Conservation (phyloP, 2,329 filamentous ascomycete species). For the Penicillium nordicum region DNA sequence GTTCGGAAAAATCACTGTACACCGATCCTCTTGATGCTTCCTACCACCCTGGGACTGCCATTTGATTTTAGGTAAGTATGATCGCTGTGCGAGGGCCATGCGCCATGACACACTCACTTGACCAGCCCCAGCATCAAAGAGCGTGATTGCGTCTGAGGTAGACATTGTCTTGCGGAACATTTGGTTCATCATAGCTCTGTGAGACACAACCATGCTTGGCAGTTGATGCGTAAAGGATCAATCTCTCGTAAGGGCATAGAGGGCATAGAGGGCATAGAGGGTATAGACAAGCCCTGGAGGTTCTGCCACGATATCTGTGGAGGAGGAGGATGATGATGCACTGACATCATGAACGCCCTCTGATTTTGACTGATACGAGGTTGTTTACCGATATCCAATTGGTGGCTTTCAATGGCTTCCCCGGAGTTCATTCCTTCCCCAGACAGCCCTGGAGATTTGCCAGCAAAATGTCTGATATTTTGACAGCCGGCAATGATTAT, state of each 20-base stretch:
- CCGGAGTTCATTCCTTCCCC: conserved; percentile 5
- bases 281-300: background rate
- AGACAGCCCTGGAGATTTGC: background rate
- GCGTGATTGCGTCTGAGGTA: conserved; percentile 23
- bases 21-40: conserved; percentile 32
- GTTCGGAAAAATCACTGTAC: conserved; percentile 27
- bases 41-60: conserved; percentile 31
- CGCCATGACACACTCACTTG: conserved; percentile 19
- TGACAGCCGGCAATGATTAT: background rate
- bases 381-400: background rate
- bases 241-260: background rate
- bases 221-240: background rate
- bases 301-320: background rate
- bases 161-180: conserved; percentile 27
- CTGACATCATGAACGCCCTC: conserved; percentile 28
- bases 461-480: background rate
- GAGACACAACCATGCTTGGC: conserved; percentile 11
- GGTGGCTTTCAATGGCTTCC: background rate
- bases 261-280: background rate
- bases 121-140: conserved; percentile 32
- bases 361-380: background rate
- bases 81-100: background rate
- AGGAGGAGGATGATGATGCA: conserved; percentile 29
- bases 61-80: background rate
- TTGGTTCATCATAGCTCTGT: conserved; percentile 14